Conservation (phyloP, 2,329 filamentous ascomycete species). For the Domatiomyces globalis region DNA sequence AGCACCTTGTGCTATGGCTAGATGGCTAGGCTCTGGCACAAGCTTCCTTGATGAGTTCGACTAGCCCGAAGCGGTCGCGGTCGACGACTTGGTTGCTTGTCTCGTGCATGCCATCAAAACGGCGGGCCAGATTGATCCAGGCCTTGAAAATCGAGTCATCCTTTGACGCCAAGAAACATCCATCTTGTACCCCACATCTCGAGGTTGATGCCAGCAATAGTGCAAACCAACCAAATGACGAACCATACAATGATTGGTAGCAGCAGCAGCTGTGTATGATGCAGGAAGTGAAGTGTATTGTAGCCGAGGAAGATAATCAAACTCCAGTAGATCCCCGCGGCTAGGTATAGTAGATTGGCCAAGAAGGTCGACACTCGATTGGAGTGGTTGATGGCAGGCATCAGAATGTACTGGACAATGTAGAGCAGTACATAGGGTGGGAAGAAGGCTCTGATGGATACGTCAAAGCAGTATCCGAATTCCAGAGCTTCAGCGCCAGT, state of each 20-base stretch:
- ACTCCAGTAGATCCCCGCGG: slow-evolving; percentile 52
- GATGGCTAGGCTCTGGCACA: too few relatives aligned
- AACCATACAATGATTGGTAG: slow-evolving; percentile 46
- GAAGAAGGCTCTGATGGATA: slow-evolving; percentile 53
- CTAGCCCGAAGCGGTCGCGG: not conserved
- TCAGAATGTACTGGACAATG: slow-evolving; percentile 52
- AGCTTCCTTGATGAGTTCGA: not conserved
- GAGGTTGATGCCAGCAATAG: slow-evolving; percentile 34
- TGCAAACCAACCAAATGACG: slow-evolving; percentile 43
- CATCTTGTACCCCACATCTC: slow-evolving; percentile 32
- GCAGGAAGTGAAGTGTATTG: slow-evolving; percentile 53
- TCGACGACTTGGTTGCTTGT: not conserved
- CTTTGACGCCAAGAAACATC: slow-evolving; percentile 30
- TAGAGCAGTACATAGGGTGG: slow-evolving; percentile 54
- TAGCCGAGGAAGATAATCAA: slow-evolving; percentile 57
- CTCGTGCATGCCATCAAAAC: not conserved
- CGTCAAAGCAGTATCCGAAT: slow-evolving; percentile 60
- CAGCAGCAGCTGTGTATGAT: slow-evolving; percentile 52
- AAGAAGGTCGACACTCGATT: slow-evolving; percentile 39
- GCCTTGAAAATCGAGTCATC: slow-evolving; percentile 5
- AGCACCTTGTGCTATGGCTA: too few relatives aligned
- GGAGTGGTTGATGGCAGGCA: slow-evolving; percentile 39
- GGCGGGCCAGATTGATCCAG: not conserved
- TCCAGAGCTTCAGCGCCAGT: slow-evolving; percentile 43
- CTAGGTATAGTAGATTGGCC: slow-evolving; percentile 52